Evolutionary conservation across 176 grass and related monocot genomes (phyloP), one percentile per base, ranked within the genome.

Genomic region (Poa pratensis): DNA sequence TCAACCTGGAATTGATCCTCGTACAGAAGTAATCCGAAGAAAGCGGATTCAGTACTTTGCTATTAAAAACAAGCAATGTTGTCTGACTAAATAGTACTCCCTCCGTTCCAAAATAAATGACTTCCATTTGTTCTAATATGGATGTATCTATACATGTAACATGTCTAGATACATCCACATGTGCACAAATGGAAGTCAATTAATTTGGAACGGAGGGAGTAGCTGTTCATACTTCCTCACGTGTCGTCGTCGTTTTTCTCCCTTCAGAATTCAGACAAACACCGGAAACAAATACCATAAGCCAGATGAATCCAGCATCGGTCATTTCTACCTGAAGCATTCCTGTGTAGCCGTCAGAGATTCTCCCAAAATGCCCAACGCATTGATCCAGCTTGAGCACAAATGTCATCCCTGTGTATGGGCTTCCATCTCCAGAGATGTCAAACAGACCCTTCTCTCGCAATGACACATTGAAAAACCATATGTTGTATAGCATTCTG

Each of bases 1-100:
- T 23, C 22, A 61, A 51, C 92, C 94, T 97, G 81, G 64, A 89
- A 52, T 28, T 62, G 59, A 62, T 62, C 22, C 59, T 62, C 59
- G 1, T 15, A 14, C 11, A 62, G 1, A 22, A 26, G n/a, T 59
- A 20, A 19, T 19, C 18, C 18, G 52, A 20, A 55, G 52, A 55
- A 20, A 55, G 5, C 18, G 52, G 52, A 20, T 55, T 19, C 52
- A 20, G 50, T 52, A 52, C 50, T 52, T 55, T 20, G 18, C 52
- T 55, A 20, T 20, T 55, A 20, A 55, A 55, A 55, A 55, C 18
- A 49, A 55, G 52, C 52, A 55, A 20, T 55, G 52, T 20, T 55
- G 52, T 8, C 52, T 2, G 5, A 55, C 52, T 19, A 55, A 55
- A 55, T 18, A 7, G n/a, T n/a, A n/a, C n/a, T n/a, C n/a, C n/a